phyloP scores from a whole-genome alignment of 169 alveolate genomes.

The Theileria annulata region DNA sequence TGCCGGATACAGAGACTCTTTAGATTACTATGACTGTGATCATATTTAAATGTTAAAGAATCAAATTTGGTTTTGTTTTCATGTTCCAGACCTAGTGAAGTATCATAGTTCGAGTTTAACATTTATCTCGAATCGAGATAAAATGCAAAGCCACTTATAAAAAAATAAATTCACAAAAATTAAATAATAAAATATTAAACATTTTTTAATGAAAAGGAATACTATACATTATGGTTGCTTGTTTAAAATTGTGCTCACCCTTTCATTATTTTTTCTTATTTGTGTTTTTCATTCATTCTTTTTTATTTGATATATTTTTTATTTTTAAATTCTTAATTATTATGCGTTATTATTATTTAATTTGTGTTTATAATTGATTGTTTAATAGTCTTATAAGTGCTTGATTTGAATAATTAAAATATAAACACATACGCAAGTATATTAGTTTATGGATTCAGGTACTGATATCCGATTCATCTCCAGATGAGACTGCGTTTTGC shows the following conservation, averaged over 20 bases:
- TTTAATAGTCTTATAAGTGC: background rate
- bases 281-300: too few species aligned
- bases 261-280: too few species aligned
- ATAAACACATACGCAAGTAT: background rate
- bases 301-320: too few species aligned
- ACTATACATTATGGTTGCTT: too few species aligned
- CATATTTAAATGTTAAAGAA: background rate
- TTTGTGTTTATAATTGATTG: too few species aligned
- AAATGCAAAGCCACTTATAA: background rate
- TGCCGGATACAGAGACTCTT: constrained; percentile 24
- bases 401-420: too few species aligned
- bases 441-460: background rate
- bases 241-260: too few species aligned
- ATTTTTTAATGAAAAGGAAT: too few species aligned
- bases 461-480: constrained; percentile 19
- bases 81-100: background rate
- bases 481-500: constrained; percentile 2
- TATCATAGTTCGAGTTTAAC: background rate
- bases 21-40: background rate
- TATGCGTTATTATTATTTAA: background rate
- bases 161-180: too few species aligned
- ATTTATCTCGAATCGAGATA: background rate
- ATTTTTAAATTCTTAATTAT: too few species aligned
- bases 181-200: too few species aligned
- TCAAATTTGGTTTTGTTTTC: background rate